These are phyloP conservation scores for Aphanomyces euteiches DNA, from an alignment of 352 stramenopile species.

Conservation along the genomic window DNA sequence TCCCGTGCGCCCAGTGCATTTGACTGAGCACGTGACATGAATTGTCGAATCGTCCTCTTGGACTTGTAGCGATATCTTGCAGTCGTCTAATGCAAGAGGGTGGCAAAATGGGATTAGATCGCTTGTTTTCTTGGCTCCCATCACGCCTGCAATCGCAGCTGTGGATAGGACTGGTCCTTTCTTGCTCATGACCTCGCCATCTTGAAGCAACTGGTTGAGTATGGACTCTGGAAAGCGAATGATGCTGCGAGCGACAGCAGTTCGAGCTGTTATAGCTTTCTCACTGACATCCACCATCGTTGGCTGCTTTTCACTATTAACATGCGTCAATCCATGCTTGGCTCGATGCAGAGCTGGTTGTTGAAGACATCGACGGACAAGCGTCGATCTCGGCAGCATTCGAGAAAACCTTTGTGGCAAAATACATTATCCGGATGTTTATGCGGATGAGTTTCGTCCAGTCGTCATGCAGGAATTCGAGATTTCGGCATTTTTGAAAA, in stretches of 20 bases:
- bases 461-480: constrained; percentile 11
- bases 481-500: constrained; percentile 12
- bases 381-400: no score
- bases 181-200: constrained; percentile 47
- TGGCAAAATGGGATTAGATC: constrained; percentile 93
- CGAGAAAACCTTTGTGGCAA: no score
- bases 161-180: constrained; percentile 91
- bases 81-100: constrained; percentile 87
- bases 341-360: not conserved
- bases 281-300: constrained; percentile 90
- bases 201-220: constrained; percentile 60
- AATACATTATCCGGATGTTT: constrained; percentile 10
- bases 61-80: constrained; percentile 81
- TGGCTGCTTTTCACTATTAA: constrained; percentile 33
- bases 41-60: constrained; percentile 51
- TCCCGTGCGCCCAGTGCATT: constrained; percentile 91
- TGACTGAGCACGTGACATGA: constrained; percentile 83
- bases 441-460: constrained; percentile 18
- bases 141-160: constrained; percentile 89
- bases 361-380: no score
- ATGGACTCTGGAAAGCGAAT: constrained; percentile 84
- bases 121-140: constrained; percentile 91
- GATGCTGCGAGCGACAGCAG: constrained; percentile 75
- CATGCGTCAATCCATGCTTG: constrained; percentile 27
- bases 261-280: constrained; percentile 80